Evolutionary conservation across 768 basidiomycete species (phyloP), one percentile per base, ranked within the genome.

Genomic region (Russula abietina): DNA sequence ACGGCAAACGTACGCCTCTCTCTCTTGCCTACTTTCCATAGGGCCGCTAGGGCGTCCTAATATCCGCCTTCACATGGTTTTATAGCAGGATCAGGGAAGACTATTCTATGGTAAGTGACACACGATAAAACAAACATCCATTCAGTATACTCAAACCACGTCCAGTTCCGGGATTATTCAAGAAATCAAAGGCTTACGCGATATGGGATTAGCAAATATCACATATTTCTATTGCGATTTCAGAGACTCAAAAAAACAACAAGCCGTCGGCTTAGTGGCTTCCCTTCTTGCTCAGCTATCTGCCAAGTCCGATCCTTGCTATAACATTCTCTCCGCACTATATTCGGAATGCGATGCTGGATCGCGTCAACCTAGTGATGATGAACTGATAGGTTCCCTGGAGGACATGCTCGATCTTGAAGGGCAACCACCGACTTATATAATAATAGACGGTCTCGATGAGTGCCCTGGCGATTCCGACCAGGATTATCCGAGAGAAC

Each of bases 151-250:
- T 51, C 2, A 51, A 19, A 28, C 17, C 8, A 28, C 12, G 12
- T 19, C 28, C 30, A 51, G 50, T 19, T 51, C 50, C 19, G 17
- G 17, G 16, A 51, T 51, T 51, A 32, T 51, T 32, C 50, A 51
- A 19, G 28, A 51, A 30, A 2, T 51, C 17, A 17, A 32, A 32
- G 28, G 28, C 8, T 30, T 32, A 10, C 50, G 28, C 9, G 28
- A 51, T 51, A 9, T 17, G 26, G 50, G 50, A 19, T 32, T 51
- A 28, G 50, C 50, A 2, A 8, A 28, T 16, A 51, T 51, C 28
- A 2, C 50, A 51, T 51, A 51, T 51, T 51, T 51, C 17, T 51
- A 51, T n/a, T 51, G 50, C 50, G 50, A 51, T 10, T 51, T 51
- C 30, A 30, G 50, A n/a, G 50, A 51, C 9, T 7, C 50, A 11